These are phyloP conservation scores for Aspergillus awamori DNA, from an alignment of 2,329 filamentous ascomycete species.

Conservation along the genomic window DNA sequence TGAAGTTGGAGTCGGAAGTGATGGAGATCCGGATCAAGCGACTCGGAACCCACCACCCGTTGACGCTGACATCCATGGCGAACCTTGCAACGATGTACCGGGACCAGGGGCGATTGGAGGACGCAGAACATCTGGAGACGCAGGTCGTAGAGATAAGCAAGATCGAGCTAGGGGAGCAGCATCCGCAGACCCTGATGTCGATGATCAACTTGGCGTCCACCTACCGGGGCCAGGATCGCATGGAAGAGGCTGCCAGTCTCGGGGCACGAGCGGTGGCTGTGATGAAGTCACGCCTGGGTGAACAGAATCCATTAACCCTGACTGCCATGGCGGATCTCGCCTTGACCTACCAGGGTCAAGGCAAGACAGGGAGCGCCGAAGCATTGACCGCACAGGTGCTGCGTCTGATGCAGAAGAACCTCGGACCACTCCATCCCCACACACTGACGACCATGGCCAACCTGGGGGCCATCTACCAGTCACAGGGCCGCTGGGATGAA, in stretches of 20 bases:
- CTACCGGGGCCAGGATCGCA: conserved; percentile 10
- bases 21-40: not conserved
- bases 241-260: conserved; percentile 2
- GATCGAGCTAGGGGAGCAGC: conserved; percentile 10
- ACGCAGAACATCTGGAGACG: conserved; percentile 15
- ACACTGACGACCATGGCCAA: conserved; percentile 13
- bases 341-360: conserved; percentile 13
- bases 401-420: conserved; percentile 10
- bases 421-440: conserved; percentile 10
- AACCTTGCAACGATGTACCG: conserved; percentile 16
- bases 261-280: conserved; percentile 4
- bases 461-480: conserved; percentile 12
- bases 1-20: conserved; percentile 8
- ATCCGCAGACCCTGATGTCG: conserved; percentile 14
- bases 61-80: conserved; percentile 12
- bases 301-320: conserved; percentile 5
- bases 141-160: conserved; percentile 11
- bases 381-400: conserved; percentile 7
- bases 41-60: conserved; percentile 3
- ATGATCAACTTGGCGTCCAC: conserved; percentile 15
- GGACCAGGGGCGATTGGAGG: conserved; percentile 8
- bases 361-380: conserved; percentile 1
- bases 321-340: conserved; percentile 17
- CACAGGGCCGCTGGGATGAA: conserved; percentile 14
- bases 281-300: conserved; percentile 8